Evolutionary conservation across 345 rosid genomes (phyloP).

Genomic region (Ceriops zippeliana): DNA sequence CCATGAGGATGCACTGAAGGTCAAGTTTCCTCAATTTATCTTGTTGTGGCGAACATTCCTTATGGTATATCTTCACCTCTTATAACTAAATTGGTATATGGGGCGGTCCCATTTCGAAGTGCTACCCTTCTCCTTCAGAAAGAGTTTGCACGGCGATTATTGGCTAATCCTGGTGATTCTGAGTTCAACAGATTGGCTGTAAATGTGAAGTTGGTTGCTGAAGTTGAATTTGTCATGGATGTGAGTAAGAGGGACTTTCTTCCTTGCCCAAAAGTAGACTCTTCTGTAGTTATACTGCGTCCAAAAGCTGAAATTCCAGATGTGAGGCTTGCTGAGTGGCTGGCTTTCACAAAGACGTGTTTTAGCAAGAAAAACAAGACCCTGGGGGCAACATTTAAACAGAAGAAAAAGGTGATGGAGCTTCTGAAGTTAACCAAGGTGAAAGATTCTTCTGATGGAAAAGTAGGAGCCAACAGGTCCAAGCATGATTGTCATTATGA

Average conservation of each 20-base stretch:
- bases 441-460: neutral
- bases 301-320: conserved; percentile 60
- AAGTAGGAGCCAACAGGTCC: neutral
- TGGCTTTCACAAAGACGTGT: conserved; percentile 73
- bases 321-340: conserved; percentile 69
- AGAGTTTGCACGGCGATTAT: conserved; percentile 73
- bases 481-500: conserved; percentile 4
- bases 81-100: conserved; percentile 70
- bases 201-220: conserved; percentile 76
- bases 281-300: conserved; percentile 67
- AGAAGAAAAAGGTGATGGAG: conserved; percentile 81
- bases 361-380: conserved; percentile 85
- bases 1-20: conserved; percentile 71
- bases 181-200: conserved; percentile 85
- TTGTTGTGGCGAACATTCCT: conserved; percentile 82
- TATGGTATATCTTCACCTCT: conserved; percentile 86
- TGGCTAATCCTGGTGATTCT: conserved; percentile 81
- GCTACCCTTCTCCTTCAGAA: conserved; percentile 88
- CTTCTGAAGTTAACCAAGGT: conserved; percentile 39
- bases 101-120: conserved; percentile 50
- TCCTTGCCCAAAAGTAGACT: conserved; percentile 87
- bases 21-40: conserved; percentile 62
- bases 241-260: conserved; percentile 89
- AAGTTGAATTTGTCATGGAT: conserved; percentile 74
- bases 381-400: conserved; percentile 79